phyloP scores from a whole-genome alignment of 345 rosid genomes.

The Camelina hispida region DNA sequence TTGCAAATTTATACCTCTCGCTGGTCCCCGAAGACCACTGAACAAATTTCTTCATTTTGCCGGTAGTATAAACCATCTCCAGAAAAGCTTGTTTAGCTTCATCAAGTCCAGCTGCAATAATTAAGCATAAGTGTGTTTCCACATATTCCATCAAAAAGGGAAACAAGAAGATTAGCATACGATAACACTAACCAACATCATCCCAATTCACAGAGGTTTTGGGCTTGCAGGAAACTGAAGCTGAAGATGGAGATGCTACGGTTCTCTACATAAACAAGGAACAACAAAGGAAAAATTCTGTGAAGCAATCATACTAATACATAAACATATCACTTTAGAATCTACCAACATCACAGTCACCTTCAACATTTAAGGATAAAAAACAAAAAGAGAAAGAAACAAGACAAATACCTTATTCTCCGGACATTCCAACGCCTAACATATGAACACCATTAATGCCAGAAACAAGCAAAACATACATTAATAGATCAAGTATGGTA shows the following conservation, averaged over 20 bases:
- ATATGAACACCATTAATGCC: too few relatives aligned
- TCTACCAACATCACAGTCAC: too few relatives aligned
- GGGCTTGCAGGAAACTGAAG: slow-evolving; percentile 50
- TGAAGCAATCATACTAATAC: background rate
- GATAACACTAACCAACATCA: too few relatives aligned
- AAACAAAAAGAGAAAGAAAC: too few relatives aligned
- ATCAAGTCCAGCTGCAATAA: slow-evolving; percentile 83
- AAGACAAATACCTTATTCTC: too few relatives aligned
- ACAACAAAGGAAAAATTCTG: background rate
- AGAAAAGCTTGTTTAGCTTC: slow-evolving; percentile 90
- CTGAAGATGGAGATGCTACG: slow-evolving; percentile 48
- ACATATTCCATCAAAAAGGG: background rate
- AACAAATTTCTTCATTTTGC: slow-evolving; percentile 89
- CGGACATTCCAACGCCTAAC: too few relatives aligned
- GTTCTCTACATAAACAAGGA: slow-evolving; percentile 59
- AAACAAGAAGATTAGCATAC: too few relatives aligned
- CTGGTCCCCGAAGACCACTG: slow-evolving; percentile 94
- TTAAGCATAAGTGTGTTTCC: slow-evolving; percentile 20
- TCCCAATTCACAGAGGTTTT: too few relatives aligned
- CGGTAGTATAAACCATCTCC: slow-evolving; percentile 99
- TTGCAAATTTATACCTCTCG: slow-evolving; percentile 60
- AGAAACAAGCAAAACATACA: too few relatives aligned
- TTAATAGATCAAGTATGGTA: too few relatives aligned
- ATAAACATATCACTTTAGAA: too few relatives aligned
- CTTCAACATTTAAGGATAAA: too few relatives aligned